These are phyloP conservation scores for Plasmodium ovale DNA, from an alignment of 169 alveolate species.

Conservation along the genomic window DNA sequence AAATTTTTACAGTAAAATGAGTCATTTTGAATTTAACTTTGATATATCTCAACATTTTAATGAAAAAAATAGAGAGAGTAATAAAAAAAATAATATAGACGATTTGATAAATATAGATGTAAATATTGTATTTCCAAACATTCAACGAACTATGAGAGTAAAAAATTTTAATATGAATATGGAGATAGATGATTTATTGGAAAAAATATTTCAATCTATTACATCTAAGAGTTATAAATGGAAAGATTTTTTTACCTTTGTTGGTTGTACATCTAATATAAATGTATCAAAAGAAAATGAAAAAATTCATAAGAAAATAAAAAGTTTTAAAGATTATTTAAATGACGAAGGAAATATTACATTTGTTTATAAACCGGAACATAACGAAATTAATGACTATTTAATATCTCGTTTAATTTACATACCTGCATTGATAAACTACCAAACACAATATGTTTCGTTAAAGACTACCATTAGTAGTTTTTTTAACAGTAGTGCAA, in stretches of 20 bases:
- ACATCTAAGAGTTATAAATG: conserved; percentile 38
- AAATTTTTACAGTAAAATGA: conserved; percentile 28
- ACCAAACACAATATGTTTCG: conserved; percentile 50
- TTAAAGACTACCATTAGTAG: conserved; percentile 35
- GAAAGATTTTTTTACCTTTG: conserved; percentile 35
- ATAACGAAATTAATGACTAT: conserved; percentile 51
- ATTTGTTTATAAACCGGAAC: conserved; percentile 37
- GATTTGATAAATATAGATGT: conserved; percentile 19
- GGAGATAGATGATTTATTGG: conserved; percentile 34
- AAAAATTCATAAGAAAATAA: conserved; percentile 1
- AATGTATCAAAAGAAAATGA: background rate
- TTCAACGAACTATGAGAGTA: conserved; percentile 42
- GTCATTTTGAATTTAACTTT: conserved; percentile 49
- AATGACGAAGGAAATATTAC: conserved; percentile 23
- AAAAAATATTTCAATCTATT: conserved; percentile 30
- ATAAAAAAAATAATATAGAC: background rate
- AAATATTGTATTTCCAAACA: conserved; percentile 38
- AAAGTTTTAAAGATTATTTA: conserved; percentile 21
- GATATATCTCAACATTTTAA: conserved; percentile 8
- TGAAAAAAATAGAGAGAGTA: conserved; percentile 1
- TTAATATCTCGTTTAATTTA: conserved; percentile 29
- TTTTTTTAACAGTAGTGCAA: conserved; percentile 29
- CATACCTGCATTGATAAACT: conserved; percentile 58
- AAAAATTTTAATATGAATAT: conserved; percentile 54
- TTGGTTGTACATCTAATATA: conserved; percentile 2